A percentile compares a stretch with the other conserved stretches of the same genome.
phyloP scores from a whole-genome alignment of 352 stramenopile species.

The Phytophthora sp. region DNA sequence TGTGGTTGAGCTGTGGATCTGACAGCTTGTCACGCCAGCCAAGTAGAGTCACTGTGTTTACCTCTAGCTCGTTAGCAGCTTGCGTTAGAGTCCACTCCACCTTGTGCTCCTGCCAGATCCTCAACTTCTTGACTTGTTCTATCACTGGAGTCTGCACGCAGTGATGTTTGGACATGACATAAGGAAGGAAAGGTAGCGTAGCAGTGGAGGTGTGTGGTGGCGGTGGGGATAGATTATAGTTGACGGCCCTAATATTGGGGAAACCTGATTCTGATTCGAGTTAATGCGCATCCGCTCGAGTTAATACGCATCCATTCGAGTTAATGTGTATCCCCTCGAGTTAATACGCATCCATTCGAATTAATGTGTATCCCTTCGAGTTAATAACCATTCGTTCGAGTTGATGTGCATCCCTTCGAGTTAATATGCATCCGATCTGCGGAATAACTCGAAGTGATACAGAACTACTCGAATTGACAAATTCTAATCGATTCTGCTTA shows the following conservation, averaged over 20 bases:
- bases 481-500: neutral
- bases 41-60: neutral
- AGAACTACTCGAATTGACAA: neutral
- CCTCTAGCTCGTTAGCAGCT: neutral
- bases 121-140: neutral
- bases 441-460: too few species aligned
- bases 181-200: too few species aligned
- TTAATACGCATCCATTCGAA: too few species aligned
- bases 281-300: too few species aligned
- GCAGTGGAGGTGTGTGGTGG: too few species aligned
- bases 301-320: too few species aligned
- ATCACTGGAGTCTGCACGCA: too few species aligned
- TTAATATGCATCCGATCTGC: too few species aligned
- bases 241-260: neutral
- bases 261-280: neutral
- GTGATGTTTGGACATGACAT: neutral
- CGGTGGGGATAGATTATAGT: neutral
- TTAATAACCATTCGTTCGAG: too few species aligned
- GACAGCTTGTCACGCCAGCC: slow-evolving; percentile 2
- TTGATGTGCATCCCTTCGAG: too few species aligned
- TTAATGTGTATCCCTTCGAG: neutral
- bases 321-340: too few species aligned
- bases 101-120: slow-evolving; percentile 3
- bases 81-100: neutral
- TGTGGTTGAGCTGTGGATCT: neutral